Evolutionary conservation across 1,139 yeast species (phyloP).

Genomic region (Meyerozyma sp.): DNA sequence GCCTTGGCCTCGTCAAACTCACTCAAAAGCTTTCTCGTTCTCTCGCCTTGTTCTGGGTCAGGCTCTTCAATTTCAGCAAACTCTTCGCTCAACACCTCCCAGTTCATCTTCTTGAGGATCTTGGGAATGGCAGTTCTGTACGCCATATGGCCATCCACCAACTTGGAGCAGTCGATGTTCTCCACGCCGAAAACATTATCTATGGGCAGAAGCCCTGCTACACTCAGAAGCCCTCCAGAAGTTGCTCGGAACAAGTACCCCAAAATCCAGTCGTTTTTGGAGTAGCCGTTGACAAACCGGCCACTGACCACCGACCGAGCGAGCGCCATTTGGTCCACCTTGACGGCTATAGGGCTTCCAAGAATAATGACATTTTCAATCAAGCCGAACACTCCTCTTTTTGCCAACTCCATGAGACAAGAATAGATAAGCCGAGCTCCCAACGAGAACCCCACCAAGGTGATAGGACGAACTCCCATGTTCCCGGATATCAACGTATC

Average conservation of each 20-base stretch:
- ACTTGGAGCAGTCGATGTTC: constrained; percentile 79
- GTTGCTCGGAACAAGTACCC: constrained; percentile 96
- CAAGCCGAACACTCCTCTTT: constrained; percentile 80
- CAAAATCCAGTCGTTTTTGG: constrained; percentile 91
- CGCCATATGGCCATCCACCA: constrained; percentile 94
- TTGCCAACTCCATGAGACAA: constrained; percentile 81
- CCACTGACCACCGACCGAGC: constrained; percentile 91
- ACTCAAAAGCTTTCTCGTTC: constrained; percentile 70
- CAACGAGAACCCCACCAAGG: constrained; percentile 87
- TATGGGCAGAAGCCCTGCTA: constrained; percentile 84
- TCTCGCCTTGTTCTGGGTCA: constrained; percentile 80
- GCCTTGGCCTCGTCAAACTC: constrained; percentile 86
- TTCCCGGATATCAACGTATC: constrained; percentile 85
- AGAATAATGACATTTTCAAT: constrained; percentile 84
- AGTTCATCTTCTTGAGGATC: constrained; percentile 60
- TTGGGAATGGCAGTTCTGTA: constrained; percentile 92
- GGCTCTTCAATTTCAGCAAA: constrained; percentile 96
- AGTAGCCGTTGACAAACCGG: constrained; percentile 81
- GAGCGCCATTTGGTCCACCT: constrained; percentile 68
- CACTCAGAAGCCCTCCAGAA: constrained; percentile 85
- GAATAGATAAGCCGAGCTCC: constrained; percentile 93
- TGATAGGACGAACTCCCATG: constrained; percentile 88
- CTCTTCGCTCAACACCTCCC: constrained; percentile 85
- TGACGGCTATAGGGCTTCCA: constrained; percentile 85
- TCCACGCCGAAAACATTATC: constrained; percentile 62